phyloP scores from a whole-genome alignment of 1,139 yeast genomes.

The Protomyces arabidopsidicola region DNA sequence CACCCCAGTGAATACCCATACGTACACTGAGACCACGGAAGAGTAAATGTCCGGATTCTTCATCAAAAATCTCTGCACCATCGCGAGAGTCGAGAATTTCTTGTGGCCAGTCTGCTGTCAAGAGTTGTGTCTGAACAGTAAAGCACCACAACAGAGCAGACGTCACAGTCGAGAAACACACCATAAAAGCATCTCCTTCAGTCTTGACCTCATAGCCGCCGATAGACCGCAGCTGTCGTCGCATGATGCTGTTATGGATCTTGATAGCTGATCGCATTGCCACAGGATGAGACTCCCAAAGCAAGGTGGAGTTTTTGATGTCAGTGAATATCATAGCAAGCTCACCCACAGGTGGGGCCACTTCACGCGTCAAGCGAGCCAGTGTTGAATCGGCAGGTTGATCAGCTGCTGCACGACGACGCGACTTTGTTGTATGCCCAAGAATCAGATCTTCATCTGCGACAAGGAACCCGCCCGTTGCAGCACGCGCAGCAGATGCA shows the following conservation, averaged over 20 bases:
- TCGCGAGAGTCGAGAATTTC: conserved; percentile 81
- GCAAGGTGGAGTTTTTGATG: conserved; percentile 83
- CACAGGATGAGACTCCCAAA: conserved; percentile 90
- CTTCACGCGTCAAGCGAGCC: conserved; percentile 47
- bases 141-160: conserved; percentile 92
- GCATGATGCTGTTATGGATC: conserved; percentile 88
- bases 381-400: conserved; percentile 29
- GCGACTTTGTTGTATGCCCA: conserved; percentile 11
- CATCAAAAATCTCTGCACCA: conserved; percentile 77
- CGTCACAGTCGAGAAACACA: conserved; percentile 91
- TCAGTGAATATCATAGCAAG: conserved; percentile 95
- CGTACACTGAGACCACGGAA: conserved; percentile 89
- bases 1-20: conserved; percentile 98
- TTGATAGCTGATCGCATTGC: conserved; percentile 97
- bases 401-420: conserved; percentile 21
- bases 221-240: conserved; percentile 82
- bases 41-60: conserved; percentile 52
- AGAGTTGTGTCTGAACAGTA: conserved; percentile 78
- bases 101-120: conserved; percentile 91
- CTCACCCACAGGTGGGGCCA: conserved; percentile 91
- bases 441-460: conserved; percentile 19
- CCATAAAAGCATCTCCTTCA: conserved; percentile 99
- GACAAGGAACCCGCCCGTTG: conserved; percentile 1
- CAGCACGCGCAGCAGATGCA: conserved; percentile 15
- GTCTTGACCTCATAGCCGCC: conserved; percentile 98